Evolutionary conservation across 371 early-diverging fungal species (phyloP).

Genomic region (Mortierella sp.): DNA sequence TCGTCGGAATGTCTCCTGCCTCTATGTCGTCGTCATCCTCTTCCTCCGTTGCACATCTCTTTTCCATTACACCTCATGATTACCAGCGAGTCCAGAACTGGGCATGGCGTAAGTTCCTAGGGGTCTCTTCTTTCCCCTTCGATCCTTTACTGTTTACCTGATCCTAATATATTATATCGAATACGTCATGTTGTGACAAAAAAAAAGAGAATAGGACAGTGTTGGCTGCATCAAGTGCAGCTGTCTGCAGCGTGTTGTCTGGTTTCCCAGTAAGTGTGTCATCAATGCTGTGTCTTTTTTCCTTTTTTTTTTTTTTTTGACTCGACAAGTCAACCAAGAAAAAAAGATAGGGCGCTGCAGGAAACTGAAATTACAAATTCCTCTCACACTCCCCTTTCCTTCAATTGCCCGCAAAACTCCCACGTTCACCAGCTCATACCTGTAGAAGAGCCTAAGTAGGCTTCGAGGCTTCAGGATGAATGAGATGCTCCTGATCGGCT

Average conservation of each 20-base stretch:
- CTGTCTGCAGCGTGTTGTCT: conserved; percentile 67
- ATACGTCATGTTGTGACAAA: neutral
- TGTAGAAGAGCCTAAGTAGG: neutral
- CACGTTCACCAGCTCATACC: too few relatives aligned
- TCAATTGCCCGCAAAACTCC: too few relatives aligned
- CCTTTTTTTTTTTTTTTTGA: too few relatives aligned
- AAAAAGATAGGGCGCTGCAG: too few relatives aligned
- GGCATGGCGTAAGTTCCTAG: conserved; percentile 49
- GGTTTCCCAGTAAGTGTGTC: conserved; percentile 73
- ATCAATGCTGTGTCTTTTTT: too few relatives aligned
- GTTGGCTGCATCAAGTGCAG: conserved; percentile 74
- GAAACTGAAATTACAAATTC: too few relatives aligned
- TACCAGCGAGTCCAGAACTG: conserved; percentile 36
- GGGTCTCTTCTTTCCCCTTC: neutral
- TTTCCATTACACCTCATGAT: conserved; percentile 41
- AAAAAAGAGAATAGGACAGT: conserved; percentile 67
- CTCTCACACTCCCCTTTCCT: too few relatives aligned
- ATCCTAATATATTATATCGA: neutral
- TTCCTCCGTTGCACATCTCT: conserved; percentile 39
- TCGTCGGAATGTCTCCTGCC: neutral
- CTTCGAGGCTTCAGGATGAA: neutral
- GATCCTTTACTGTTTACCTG: neutral
- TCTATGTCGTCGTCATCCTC: neutral
- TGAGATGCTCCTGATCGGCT: neutral
- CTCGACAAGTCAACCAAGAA: too few relatives aligned